phyloP scores from a whole-genome alignment of 306 rosid genomes.

The Sindora glabra region DNA sequence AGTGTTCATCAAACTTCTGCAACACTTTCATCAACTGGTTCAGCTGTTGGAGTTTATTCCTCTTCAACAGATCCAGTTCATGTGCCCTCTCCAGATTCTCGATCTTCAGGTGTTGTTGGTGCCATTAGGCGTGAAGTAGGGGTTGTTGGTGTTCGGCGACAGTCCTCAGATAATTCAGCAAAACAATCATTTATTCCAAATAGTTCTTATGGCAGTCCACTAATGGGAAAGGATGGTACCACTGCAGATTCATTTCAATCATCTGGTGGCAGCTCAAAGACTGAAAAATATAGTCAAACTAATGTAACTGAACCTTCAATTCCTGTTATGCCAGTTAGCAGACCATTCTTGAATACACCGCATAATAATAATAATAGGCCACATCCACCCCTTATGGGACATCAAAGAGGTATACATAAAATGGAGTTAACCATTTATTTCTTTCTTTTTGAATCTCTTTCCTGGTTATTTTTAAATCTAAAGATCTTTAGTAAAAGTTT shows the following conservation, averaged over 20 bases:
- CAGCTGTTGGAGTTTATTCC: slow-evolving; percentile 85
- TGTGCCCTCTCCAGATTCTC: slow-evolving; percentile 95
- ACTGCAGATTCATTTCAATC: slow-evolving; percentile 64
- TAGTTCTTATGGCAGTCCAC: slow-evolving; percentile 45
- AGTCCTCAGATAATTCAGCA: slow-evolving; percentile 46
- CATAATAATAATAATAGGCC: slow-evolving; percentile 51
- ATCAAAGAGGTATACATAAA: slow-evolving; percentile 72
- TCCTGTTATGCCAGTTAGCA: slow-evolving; percentile 40
- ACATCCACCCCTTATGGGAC: slow-evolving; percentile 69
- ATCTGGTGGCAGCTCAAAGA: slow-evolving; percentile 44
- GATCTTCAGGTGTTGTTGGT: slow-evolving; percentile 80
- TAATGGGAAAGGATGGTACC: slow-evolving; percentile 48
- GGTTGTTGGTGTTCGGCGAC: slow-evolving; percentile 78
- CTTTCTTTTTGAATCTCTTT: neutral
- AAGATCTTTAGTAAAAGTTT: neutral
- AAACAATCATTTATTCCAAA: slow-evolving; percentile 49
- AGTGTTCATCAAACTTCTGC: slow-evolving; percentile 39
- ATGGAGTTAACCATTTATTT: neutral
- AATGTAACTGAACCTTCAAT: slow-evolving; percentile 44
- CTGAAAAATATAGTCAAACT: slow-evolving; percentile 46
- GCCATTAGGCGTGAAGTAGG: slow-evolving; percentile 98
- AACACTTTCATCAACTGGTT: slow-evolving; percentile 38
- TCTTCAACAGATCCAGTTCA: slow-evolving; percentile 98
- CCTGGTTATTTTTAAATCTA: neutral
- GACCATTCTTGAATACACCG: slow-evolving; percentile 45